A percentile compares a stretch with the other conserved stretches of the same genome.
Evolutionary conservation across 768 basidiomycete genomes (phyloP).

Genomic region (Panellus pusillus): DNA sequence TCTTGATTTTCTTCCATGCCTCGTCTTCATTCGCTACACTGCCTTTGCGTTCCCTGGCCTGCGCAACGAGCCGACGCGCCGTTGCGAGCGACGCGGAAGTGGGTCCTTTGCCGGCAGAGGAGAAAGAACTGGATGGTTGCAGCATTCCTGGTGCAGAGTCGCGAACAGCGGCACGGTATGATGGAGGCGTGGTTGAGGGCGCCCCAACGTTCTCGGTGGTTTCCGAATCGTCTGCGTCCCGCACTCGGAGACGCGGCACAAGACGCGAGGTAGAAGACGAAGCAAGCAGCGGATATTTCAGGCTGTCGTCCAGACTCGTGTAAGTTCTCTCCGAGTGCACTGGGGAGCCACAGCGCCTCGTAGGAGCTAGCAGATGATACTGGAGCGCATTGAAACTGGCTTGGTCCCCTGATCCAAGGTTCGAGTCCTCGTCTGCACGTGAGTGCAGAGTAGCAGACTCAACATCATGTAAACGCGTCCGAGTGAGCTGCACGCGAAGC

Average conservation of each 20-base stretch:
- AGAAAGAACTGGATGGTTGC: constrained; percentile 14
- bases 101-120: neutral
- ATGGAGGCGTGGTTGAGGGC: constrained; percentile 46
- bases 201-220: constrained; percentile 36
- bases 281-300: constrained; percentile 14
- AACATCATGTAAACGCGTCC: constrained; percentile 28
- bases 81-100: constrained; percentile 20
- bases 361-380: constrained; percentile 12
- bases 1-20: constrained; percentile 75
- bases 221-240: constrained; percentile 17
- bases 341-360: constrained; percentile 2
- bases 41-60: constrained; percentile 42
- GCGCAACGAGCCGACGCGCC: constrained; percentile 31
- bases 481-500: constrained; percentile 10
- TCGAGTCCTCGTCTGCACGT: constrained; percentile 23
- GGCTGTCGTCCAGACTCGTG: neutral
- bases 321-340: constrained; percentile 5
- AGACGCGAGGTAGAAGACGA: constrained; percentile 7
- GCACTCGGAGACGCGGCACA: constrained; percentile 9
- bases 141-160: constrained; percentile 20
- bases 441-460: constrained; percentile 46
- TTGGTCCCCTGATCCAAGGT: constrained; percentile 18
- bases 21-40: constrained; percentile 67
- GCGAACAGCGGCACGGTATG: constrained; percentile 46
- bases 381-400: constrained; percentile 30